Evolutionary conservation across 2,329 filamentous ascomycete genomes (phyloP), one percentile per base, ranked within the genome.

Genomic region (Aspergillus sp.): DNA sequence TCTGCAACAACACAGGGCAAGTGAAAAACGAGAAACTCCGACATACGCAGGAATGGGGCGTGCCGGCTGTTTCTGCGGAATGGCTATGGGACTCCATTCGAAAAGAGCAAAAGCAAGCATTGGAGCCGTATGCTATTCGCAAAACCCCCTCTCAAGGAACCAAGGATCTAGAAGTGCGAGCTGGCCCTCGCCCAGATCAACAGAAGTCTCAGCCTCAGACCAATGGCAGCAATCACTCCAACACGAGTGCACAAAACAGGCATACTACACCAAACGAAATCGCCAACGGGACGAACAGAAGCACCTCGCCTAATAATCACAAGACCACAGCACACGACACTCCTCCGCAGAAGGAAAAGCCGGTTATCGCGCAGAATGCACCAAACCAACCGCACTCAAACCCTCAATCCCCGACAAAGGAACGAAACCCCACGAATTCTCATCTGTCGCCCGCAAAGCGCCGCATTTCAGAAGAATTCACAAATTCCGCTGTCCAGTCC

Each of bases 81-180:
- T 99, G 94, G 94, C 77, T 99, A 2, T 94, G 89, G 86, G 81
- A 86, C 47, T 94, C 88, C 59, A 84, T 96, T 47, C 77, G 79
- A 49, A 68, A 65, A 43, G 63, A 82, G 26, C 68, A 75, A 49
- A 76, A 73, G 60, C 74, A 80, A 51, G 64, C 77, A 10, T 79
- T 79, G 46, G 69, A 74, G 19, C 68, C 74, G 26, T 82, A 80
- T 62, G 58, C 70, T 17, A 67, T 74, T 46, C 64, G 63, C 26
- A 63, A 59, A 50, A 47, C 40, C 26, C 33, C 49, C 22, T 47
- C 59, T 11, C 65, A 68, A 54, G 67, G 38, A 14, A 47, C 47
- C 38, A 60, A 53, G 45, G 59, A 55, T 32, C 45, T 48, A 24
- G 62, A 60, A 42, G 53, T 52, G 45, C 60, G 56, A 47, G 54